Base-by-base conservation (phyloP, 2,329 filamentous ascomycete genomes). In the Aspergillus sp. region DNA sequence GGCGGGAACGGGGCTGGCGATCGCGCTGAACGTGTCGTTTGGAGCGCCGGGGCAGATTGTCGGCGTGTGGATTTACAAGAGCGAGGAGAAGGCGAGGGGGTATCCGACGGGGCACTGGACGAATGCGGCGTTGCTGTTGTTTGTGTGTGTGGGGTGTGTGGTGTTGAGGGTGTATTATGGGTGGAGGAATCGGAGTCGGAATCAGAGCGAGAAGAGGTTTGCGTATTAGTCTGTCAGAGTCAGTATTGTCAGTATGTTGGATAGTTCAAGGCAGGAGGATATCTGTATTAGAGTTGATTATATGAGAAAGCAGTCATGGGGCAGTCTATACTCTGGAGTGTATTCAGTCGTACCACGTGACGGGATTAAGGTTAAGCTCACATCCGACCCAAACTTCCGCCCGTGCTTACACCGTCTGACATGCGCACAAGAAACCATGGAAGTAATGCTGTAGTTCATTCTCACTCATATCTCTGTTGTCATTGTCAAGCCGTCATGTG, bases 41-140 rank as follows among this genome's bases (percentile, higher is more conserved):
- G 86, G 85, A 0, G 86, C 85, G 0, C 78, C 86, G 0, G 87
- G 87, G 0, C 87, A 89, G 67, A 89, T 90, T 38, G 81, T 84
- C 0, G 87, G 86, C 0, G 85, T 88, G 1, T 90, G 86, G 86
- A 89, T 88, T 56, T 89, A 89, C 71, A 87, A 86, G 63, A 76
- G 81, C 1, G 71, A 81, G 10, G 85, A 90, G 67, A 80, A 78
- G 16, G 67, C 72, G 19, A 70, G 60, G 9, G 87, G 87, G 0
- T 89, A 88, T 65, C 85, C 85, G 0, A 89, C 86, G 0, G 87
- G 87, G 0, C 86, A 89, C 64, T 88, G 83, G 82, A 80, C 79
- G 4, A 87, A 88, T 64, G 83, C 82, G 2, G 84, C 72, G 10
- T 68, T 87, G 58, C 62, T 87, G 38, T 72, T 87, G 11, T 79